Evolutionary conservation across 345 rosid genomes (phyloP), one percentile per base, ranked within the genome.

Genomic region (Eucalyptus cloeziana): DNA sequence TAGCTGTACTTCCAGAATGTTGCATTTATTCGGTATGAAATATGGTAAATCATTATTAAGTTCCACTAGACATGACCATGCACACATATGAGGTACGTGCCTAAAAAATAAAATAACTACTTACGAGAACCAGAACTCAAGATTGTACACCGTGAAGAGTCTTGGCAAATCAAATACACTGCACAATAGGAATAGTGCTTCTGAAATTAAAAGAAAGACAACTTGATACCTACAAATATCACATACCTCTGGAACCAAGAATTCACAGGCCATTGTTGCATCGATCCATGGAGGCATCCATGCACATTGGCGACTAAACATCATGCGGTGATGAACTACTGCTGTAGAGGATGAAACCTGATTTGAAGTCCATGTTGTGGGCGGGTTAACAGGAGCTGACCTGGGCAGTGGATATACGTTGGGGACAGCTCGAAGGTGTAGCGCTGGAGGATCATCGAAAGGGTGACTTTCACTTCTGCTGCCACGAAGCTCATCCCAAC

Each of bases 391-490:
- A 93, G 81, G 33, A 37, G 13, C 49, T 21, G 58, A 10, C 43
- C 7, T 4, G 93, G 92, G 24, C 92, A 90, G 86, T 92, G 92
- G 52, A 90, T 89, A 76, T 91, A 94, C 43, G 58, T 86, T 10
- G 94, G 91, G 5, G 94, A 93, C 33, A 93, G 87, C 27, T 60
- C 88, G 86, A 94, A 89, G 40, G 51, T 86, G 87, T 91, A 93
- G 7, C 90, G 89, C 25, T 91, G 93, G 17, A 94, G 92, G 54
- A 94, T 93, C 94, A 94, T 92, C 4, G 94, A 90, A 17, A 94
- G 90, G 10, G 91, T 91, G 49, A 90, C 69, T 91, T 93, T 93
- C 1, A 87, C 69, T 89, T 93, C 94, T 3, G 90, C 22, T 1
- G 43, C 69, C 12, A 94, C 92, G 50, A 94, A 91, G 90, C 88